Evolutionary conservation across 2,329 filamentous ascomycete genomes (phyloP), one percentile per base, ranked within the genome.

Genomic region (Colletotrichum sp.): DNA sequence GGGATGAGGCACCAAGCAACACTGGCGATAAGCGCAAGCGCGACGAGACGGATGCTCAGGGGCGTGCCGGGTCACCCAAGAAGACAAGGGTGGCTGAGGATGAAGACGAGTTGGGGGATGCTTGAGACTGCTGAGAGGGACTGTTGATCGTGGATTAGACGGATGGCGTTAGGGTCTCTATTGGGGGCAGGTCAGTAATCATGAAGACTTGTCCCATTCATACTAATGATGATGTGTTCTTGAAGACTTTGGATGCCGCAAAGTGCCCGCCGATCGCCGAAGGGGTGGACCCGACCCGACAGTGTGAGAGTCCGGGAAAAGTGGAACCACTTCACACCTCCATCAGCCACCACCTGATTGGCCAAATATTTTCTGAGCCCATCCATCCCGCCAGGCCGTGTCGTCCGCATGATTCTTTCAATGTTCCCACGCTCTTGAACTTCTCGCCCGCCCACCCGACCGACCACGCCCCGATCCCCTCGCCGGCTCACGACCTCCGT

Each of bases 351-450:
- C 26, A 5, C 55, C 8, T 72, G 63, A 76, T 76, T 76, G 73
- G 73, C 10, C 64, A 49, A 64, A 64, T 55, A 36, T 57, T 76
- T 68, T 72, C 67, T 44, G 49, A 71, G 67, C 66, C 71, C 57
- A 70, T 71, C 28, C 63, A 39, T 30, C 57, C 57, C 57, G 26
- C 60, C 60, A 64, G 59, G 57, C 57, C 32, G 28, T 70, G 21
- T 66, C 60, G 60, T 21, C 68, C 39, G 63, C 34, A 21, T 72
- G 55, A 75, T 66, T 34, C 60, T 30, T 36, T 21, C 60, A 52
- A 13, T 63, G 24, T 34, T 72, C 21, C 67, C 18, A 8, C 49
- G 30, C 39, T 15, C 34, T 34, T 26, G 28, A 15, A 24, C 34
- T 36, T 26, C 44, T 60, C 39, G 49, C n/a, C 16, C 21, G 5